Evolutionary conservation across 495 filamentous ascomycete genomes (phyloP).

Genomic region (Stereocaulon alpinum): DNA sequence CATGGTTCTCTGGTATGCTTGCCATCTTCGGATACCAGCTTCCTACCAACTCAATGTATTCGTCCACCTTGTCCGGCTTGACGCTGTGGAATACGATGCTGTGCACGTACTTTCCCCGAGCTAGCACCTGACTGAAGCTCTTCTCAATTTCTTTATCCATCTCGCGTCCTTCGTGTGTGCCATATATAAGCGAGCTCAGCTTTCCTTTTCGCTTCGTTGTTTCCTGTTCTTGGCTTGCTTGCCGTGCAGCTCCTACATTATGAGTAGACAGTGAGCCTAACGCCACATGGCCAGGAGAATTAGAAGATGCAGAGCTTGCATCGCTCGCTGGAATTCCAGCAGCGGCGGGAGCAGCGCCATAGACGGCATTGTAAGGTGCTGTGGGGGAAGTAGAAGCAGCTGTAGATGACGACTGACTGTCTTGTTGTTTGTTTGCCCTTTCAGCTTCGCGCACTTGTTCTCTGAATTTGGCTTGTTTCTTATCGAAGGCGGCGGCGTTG

Average conservation of each 20-base stretch:
- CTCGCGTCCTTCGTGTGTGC: slow-evolving; percentile 85
- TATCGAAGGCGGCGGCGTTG: slow-evolving; percentile 61
- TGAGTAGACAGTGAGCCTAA: slow-evolving; percentile 59
- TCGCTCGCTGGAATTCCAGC: slow-evolving; percentile 38
- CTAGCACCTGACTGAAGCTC: slow-evolving; percentile 86
- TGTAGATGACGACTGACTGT: slow-evolving; percentile 54
- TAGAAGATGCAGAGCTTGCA: slow-evolving; percentile 34
- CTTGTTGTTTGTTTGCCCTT: slow-evolving; percentile 66
- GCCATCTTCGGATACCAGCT: slow-evolving; percentile 88
- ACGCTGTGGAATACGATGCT: slow-evolving; percentile 96
- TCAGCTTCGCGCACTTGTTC: slow-evolving; percentile 66
- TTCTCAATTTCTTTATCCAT: slow-evolving; percentile 91
- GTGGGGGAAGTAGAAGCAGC: slow-evolving; percentile 36
- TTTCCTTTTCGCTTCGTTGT: slow-evolving; percentile 38
- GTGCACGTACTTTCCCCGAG: slow-evolving; percentile 95
- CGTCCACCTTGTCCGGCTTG: slow-evolving; percentile 88
- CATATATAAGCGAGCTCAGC: slow-evolving; percentile 73
- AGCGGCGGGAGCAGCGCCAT: slow-evolving; percentile 40
- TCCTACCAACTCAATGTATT: slow-evolving; percentile 88
- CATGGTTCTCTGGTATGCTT: slow-evolving; percentile 67
- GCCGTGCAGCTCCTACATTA: slow-evolving; percentile 40
- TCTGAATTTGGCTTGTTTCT: slow-evolving; percentile 76
- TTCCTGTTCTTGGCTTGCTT: slow-evolving; percentile 26
- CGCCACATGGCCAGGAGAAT: slow-evolving; percentile 34
- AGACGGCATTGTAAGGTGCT: slow-evolving; percentile 17